These are phyloP conservation scores for Tylopilus subfusipes DNA, from an alignment of 768 basidiomycete species.

Conservation along the genomic window DNA sequence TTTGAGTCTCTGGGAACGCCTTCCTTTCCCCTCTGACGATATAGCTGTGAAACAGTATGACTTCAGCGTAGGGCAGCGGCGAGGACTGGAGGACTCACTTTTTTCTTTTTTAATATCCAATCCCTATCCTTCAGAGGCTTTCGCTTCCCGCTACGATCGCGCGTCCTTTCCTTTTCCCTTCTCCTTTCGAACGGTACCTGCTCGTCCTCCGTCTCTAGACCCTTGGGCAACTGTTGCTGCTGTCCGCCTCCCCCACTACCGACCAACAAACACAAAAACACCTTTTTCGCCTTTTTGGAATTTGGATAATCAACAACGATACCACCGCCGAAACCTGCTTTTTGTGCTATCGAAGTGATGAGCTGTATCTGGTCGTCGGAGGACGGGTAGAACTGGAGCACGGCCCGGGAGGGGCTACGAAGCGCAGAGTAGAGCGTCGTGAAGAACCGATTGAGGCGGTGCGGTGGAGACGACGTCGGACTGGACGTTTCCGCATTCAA, in stretches of 20 bases:
- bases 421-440: slow-evolving; percentile 87
- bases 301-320: slow-evolving; percentile 97
- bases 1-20: slow-evolving; percentile 82
- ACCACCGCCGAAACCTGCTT: slow-evolving; percentile 95
- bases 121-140: slow-evolving; percentile 74
- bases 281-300: slow-evolving; percentile 91
- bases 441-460: slow-evolving; percentile 84
- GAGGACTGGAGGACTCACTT: slow-evolving; percentile 46
- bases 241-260: slow-evolving; percentile 63
- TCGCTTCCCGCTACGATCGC: slow-evolving; percentile 62
- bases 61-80: slow-evolving; percentile 1
- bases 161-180: slow-evolving; percentile 60
- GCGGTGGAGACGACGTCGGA: slow-evolving; percentile 84
- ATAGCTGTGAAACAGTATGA: slow-evolving; percentile 46
- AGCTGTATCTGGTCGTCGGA: slow-evolving; percentile 96
- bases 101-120: slow-evolving; percentile 97
- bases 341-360: slow-evolving; percentile 88
- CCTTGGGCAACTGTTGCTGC: slow-evolving; percentile 69
- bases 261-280: slow-evolving; percentile 90
- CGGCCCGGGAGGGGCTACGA: slow-evolving; percentile 78
- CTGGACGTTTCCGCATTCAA: slow-evolving; percentile 93
- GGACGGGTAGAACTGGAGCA: slow-evolving; percentile 94
- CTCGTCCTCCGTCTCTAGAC: slow-evolving; percentile 66
- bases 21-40: slow-evolving; percentile 81
- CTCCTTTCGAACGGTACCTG: slow-evolving; percentile 73